Conservation (phyloP, 768 basidiomycete species). For the Trametes sanguinea region DNA sequence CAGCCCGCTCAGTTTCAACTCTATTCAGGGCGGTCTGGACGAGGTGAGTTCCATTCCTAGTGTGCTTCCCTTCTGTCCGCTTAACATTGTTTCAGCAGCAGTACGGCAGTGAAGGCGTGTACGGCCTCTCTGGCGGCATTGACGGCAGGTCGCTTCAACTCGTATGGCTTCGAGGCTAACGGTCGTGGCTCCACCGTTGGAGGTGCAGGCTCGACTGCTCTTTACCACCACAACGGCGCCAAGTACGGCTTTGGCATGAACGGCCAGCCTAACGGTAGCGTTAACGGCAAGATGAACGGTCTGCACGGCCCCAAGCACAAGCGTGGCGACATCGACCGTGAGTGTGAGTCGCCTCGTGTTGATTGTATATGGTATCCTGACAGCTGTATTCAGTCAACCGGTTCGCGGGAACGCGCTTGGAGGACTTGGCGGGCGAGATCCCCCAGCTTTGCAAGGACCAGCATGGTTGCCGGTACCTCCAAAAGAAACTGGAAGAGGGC, state of each 20-base stretch:
- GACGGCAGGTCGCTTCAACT: slow-evolving; percentile 56
- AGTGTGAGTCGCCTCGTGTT: slow-evolving; percentile 49
- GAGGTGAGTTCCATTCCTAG: slow-evolving; percentile 48
- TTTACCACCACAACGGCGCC: slow-evolving; percentile 76
- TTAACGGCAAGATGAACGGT: slow-evolving; percentile 84
- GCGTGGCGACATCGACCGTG: slow-evolving; percentile 88
- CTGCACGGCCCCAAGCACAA: slow-evolving; percentile 93
- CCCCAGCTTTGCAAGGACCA: slow-evolving; percentile 96
- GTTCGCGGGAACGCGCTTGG: slow-evolving; percentile 92
- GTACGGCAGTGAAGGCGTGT: slow-evolving; percentile 59
- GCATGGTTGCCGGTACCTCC: slow-evolving; percentile 96
- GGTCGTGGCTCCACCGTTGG: slow-evolving; percentile 39
- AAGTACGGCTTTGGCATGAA: slow-evolving; percentile 73
- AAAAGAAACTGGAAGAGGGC: slow-evolving; percentile 98
- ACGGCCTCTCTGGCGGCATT: slow-evolving; percentile 46
- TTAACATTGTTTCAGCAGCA: slow-evolving; percentile 36
- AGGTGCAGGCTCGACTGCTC: slow-evolving; percentile 66
- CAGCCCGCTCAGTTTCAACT: slow-evolving; percentile 54
- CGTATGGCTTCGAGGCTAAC: slow-evolving; percentile 57
- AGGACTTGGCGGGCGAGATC: slow-evolving; percentile 95
- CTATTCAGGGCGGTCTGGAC: slow-evolving; percentile 52
- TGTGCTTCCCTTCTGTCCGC: neutral
- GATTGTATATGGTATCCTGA: neutral
- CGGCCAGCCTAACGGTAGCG: slow-evolving; percentile 46
- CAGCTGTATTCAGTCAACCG: slow-evolving; percentile 73